These are phyloP conservation scores for Clavispora santaluciae DNA, from an alignment of 805 yeast species.

Conservation along the genomic window DNA sequence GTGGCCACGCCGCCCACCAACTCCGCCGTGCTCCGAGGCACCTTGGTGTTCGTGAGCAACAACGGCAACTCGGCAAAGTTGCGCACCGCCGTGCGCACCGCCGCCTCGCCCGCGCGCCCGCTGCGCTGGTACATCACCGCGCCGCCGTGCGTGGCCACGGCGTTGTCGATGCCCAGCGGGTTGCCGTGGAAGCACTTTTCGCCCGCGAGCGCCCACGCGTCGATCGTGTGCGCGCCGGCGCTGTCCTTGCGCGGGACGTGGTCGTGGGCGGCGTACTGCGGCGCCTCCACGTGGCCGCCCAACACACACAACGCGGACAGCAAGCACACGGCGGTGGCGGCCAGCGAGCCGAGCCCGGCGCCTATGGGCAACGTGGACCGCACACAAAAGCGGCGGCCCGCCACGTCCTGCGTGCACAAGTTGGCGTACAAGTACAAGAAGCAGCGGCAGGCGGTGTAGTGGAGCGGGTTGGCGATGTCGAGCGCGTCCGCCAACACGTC, in stretches of 20 bases:
- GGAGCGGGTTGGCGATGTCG: constrained; percentile 50
- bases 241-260: constrained; percentile 24
- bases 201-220: constrained; percentile 86
- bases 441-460: constrained; percentile 74
- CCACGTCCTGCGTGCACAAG: constrained; percentile 43
- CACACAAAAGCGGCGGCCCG: constrained; percentile 57
- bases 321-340: constrained; percentile 80
- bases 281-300: constrained; percentile 48
- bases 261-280: constrained; percentile 32
- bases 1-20: constrained; percentile 73
- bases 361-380: constrained; percentile 90
- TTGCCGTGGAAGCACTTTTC: constrained; percentile 95
- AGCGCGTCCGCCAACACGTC: constrained; percentile 44
- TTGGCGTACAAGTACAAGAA: constrained; percentile 73
- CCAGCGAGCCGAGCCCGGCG: constrained; percentile 95
- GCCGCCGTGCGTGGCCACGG: constrained; percentile 94
- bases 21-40: constrained; percentile 83
- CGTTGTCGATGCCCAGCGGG: constrained; percentile 95
- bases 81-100: constrained; percentile 62
- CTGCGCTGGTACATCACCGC: constrained; percentile 84
- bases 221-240: constrained; percentile 56
- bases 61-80: constrained; percentile 71
- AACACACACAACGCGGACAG: constrained; percentile 66
- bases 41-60: constrained; percentile 75
- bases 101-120: constrained; percentile 46